Evolutionary conservation across 2,329 filamentous ascomycete species (phyloP).

Genomic region (Neofusicoccum laricinum): DNA sequence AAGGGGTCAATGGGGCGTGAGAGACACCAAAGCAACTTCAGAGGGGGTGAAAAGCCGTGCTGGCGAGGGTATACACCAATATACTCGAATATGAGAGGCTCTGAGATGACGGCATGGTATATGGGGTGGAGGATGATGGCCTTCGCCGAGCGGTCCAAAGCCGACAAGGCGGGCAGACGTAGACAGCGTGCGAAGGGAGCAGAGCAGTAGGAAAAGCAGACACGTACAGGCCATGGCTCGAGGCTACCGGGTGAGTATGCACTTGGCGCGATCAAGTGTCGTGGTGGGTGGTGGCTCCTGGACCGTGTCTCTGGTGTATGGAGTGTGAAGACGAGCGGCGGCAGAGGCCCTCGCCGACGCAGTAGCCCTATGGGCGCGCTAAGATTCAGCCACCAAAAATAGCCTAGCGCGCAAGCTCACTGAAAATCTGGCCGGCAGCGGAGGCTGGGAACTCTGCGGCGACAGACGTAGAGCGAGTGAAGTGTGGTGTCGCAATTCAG

Average conservation of each 20-base stretch:
- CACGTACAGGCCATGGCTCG: constrained; percentile 61
- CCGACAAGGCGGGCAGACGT: constrained; percentile 20
- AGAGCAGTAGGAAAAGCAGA: constrained; percentile 32
- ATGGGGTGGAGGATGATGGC: constrained; percentile 34
- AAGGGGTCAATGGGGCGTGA: constrained; percentile 22
- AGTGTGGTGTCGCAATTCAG: not conserved
- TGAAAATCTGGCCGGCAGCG: not conserved
- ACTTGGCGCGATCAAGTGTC: constrained; percentile 4
- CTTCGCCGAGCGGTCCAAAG: constrained; percentile 28
- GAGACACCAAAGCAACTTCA: constrained; percentile 17
- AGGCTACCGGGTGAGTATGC: constrained; percentile 34
- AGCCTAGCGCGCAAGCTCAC: not conserved
- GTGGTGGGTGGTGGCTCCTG: constrained; percentile 16
- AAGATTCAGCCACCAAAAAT: constrained; percentile 9
- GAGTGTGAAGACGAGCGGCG: constrained; percentile 14
- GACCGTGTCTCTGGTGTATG: constrained; percentile 13
- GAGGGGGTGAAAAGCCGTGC: constrained; percentile 20
- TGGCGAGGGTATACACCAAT: constrained; percentile 16
- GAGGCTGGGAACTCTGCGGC: not conserved
- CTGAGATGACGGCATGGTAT: constrained; percentile 30
- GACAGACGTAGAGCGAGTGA: not conserved
- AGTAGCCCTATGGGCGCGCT: constrained; percentile 10
- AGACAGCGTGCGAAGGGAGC: constrained; percentile 21
- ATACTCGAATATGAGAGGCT: constrained; percentile 13
- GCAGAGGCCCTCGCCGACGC: constrained; percentile 3